Evolutionary conservation across 2,329 filamentous ascomycete genomes (phyloP).

Genomic region (Nigrospora oryzae): DNA sequence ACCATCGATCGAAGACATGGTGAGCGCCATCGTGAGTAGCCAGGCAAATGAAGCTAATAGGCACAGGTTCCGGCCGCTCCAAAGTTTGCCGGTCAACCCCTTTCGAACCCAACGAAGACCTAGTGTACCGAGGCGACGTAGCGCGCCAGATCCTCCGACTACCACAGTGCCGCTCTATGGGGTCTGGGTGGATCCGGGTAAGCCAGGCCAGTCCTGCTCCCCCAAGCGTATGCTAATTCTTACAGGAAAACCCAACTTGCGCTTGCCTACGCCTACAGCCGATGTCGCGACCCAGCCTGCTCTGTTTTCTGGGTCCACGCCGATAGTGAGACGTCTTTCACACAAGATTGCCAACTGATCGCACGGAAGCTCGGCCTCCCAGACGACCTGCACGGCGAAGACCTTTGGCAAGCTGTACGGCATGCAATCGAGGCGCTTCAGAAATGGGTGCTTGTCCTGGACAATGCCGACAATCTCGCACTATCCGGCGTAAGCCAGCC

Average conservation of each 20-base stretch:
- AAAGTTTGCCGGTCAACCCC: conserved; percentile 4
- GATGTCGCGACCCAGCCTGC: neutral
- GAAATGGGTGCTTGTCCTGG: conserved; percentile 22
- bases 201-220: neutral
- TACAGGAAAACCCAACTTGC: neutral
- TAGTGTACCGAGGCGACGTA: conserved; percentile 11
- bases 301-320: neutral
- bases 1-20: too few species aligned
- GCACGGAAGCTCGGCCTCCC: conserved; percentile 1
- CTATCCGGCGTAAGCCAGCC: conserved; percentile 14
- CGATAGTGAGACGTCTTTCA: neutral
- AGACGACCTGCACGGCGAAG: neutral
- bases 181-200: conserved; percentile 20
- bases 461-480: conserved; percentile 22
- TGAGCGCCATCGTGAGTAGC: too few species aligned
- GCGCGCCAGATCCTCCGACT: conserved; percentile 4
- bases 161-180: conserved; percentile 13
- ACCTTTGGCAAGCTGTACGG: conserved; percentile 6
- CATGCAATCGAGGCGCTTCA: conserved; percentile 8
- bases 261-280: neutral
- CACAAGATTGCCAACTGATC: neutral
- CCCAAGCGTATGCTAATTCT: neutral
- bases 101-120: conserved; percentile 15
- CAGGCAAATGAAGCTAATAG: too few species aligned
- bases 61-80: neutral